Percentiles rank a stretch among this genome's conserved stretches.
These are phyloP conservation scores for Pyrenula aspistea DNA, from an alignment of 495 filamentous ascomycete species.

Conservation along the genomic window DNA sequence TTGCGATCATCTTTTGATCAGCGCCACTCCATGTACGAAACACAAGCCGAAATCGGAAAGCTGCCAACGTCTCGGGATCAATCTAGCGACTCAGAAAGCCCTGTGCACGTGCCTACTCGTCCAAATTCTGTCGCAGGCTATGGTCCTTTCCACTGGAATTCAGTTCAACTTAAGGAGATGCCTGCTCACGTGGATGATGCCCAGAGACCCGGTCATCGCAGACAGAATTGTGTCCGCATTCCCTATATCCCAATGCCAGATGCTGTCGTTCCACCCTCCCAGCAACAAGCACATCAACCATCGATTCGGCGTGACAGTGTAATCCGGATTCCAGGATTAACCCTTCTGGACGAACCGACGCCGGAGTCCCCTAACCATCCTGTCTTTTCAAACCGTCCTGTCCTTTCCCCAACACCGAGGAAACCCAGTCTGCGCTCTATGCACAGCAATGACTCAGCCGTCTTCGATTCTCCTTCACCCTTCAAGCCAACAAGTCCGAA, in stretches of 20 bases:
- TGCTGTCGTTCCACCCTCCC: not conserved
- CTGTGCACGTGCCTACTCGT: not conserved
- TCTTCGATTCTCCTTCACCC: not conserved
- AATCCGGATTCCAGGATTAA: not conserved
- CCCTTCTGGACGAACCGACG: not conserved
- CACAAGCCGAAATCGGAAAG: not conserved
- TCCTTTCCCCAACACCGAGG: not conserved
- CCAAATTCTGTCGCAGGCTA: not conserved
- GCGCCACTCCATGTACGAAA: not conserved
- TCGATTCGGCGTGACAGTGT: not conserved
- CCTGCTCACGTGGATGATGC: constrained; percentile 10
- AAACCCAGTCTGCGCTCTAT: not conserved
- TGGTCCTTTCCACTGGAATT: not conserved
- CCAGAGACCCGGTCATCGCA: constrained; percentile 28
- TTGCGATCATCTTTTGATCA: not conserved
- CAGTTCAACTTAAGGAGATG: too few relatives aligned
- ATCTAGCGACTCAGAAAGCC: not conserved
- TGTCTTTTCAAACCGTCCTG: not conserved
- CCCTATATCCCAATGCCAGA: constrained; percentile 9
- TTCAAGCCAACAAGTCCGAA: not conserved
- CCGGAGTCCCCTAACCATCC: not conserved
- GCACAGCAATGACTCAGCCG: not conserved
- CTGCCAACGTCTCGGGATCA: not conserved
- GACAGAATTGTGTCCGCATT: constrained; percentile 37
- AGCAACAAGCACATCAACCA: not conserved